Percentiles rank a stretch among this genome's conserved stretches.
Conservation (phyloP, 192 early-diverging fungal species). For the Diversispora eburnea region DNA sequence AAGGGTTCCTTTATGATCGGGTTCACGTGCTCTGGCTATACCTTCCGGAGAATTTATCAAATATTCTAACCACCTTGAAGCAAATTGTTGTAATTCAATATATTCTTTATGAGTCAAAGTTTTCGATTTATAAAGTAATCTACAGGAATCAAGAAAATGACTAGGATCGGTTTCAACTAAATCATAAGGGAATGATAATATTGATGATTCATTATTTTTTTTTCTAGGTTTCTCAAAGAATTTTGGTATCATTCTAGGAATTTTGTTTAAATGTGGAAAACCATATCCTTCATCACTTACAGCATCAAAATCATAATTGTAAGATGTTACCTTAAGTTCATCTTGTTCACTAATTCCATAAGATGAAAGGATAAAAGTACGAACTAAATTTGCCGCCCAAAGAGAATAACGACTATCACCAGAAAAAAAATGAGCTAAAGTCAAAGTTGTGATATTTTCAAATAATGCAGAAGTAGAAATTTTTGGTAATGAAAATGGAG, state of each 20-base stretch:
- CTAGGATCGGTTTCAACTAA: slow-evolving; percentile 46
- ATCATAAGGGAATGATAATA: slow-evolving; percentile 33
- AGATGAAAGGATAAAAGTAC: slow-evolving; percentile 46
- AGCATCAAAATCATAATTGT: slow-evolving; percentile 47
- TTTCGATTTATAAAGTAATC: slow-evolving; percentile 47
- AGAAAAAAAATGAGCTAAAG: slow-evolving; percentile 51
- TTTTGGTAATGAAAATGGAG: slow-evolving; percentile 5
- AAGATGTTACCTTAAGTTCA: slow-evolving; percentile 41
- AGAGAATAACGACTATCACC: slow-evolving; percentile 51
- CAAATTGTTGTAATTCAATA: slow-evolving; percentile 47
- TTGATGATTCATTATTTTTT: background rate
- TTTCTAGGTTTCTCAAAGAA: background rate
- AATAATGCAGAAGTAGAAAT: slow-evolving; percentile 41
- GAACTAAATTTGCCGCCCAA: slow-evolving; percentile 53
- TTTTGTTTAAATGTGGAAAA: slow-evolving; percentile 52
- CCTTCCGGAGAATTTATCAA: slow-evolving; percentile 52
- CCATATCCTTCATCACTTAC: slow-evolving; percentile 59
- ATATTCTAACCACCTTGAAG: slow-evolving; percentile 51
- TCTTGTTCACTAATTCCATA: slow-evolving; percentile 47
- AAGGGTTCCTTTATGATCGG: slow-evolving; percentile 55
- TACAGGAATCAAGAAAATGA: slow-evolving; percentile 51
- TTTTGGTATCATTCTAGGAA: slow-evolving; percentile 48
- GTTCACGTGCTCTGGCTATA: slow-evolving; percentile 46
- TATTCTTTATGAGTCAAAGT: slow-evolving; percentile 57
- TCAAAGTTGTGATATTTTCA: slow-evolving; percentile 51